phyloP scores from a whole-genome alignment of 2,329 filamentous ascomycete species.

The Alternaria arbusti region DNA sequence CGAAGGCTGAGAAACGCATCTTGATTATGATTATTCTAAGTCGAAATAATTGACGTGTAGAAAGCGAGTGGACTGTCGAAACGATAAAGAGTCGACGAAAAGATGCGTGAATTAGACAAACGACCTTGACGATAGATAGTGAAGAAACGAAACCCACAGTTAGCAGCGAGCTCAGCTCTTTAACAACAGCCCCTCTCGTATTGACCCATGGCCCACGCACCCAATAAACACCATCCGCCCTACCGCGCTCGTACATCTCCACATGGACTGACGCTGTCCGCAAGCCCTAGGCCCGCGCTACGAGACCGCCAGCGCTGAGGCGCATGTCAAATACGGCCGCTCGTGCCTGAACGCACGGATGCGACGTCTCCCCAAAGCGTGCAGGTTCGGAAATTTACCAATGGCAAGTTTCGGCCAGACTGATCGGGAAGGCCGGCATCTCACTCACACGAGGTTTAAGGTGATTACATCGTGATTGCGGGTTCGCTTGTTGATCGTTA shows the following conservation, averaged over 20 bases:
- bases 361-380: neutral
- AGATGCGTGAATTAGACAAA: neutral
- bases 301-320: slow-evolving; percentile 1
- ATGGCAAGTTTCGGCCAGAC: slow-evolving; percentile 5
- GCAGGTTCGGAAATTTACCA: slow-evolving; percentile 3
- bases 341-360: slow-evolving; percentile 21
- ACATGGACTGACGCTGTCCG: slow-evolving; percentile 11
- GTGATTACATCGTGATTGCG: neutral
- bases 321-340: slow-evolving; percentile 12
- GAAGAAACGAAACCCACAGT: neutral
- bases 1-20: slow-evolving; percentile 38
- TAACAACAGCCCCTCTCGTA: slow-evolving; percentile 18
- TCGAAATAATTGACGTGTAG: neutral
- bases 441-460: neutral
- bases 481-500: neutral
- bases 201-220: slow-evolving; percentile 12
- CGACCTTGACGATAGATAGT: neutral
- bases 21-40: slow-evolving; percentile 25
- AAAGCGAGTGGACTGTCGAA: slow-evolving; percentile 6
- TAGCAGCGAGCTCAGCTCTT: slow-evolving; percentile 6
- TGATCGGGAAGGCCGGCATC: slow-evolving; percentile 6
- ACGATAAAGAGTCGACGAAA: neutral
- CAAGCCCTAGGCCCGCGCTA: slow-evolving; percentile 24
- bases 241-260: slow-evolving; percentile 10
- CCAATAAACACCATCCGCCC: slow-evolving; percentile 16